These are phyloP conservation scores for Piper longum DNA, from an alignment of 164 flowering plant genomes.

Conservation along the genomic window DNA sequence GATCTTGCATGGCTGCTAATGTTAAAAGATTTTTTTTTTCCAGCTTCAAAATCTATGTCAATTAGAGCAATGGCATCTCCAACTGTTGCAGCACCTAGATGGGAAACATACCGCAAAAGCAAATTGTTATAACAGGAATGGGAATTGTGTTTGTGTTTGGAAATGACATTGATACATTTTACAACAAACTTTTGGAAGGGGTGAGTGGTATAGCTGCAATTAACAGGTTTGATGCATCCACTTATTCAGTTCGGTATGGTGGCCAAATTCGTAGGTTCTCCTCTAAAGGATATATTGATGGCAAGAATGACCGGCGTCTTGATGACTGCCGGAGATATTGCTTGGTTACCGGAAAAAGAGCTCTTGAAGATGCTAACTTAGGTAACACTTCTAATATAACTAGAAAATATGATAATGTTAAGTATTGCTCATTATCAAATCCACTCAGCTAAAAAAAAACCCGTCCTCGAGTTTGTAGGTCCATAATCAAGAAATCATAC, in stretches of 20 bases:
- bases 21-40: background rate
- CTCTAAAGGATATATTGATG: conserved; percentile 54
- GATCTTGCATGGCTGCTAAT: background rate
- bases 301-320: conserved; percentile 62
- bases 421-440: too few relatives aligned
- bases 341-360: conserved; percentile 54
- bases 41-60: conserved; percentile 22
- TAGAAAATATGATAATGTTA: conserved; percentile 13
- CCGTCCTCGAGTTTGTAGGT: background rate
- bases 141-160: conserved; percentile 72
- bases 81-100: conserved; percentile 43
- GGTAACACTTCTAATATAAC: conserved; percentile 27
- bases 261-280: conserved; percentile 62
- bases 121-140: conserved; percentile 68
- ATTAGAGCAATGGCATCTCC: conserved; percentile 38
- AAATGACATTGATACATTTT: conserved; percentile 46
- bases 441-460: background rate
- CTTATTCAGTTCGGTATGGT: conserved; percentile 42
- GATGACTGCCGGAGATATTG: conserved; percentile 71
- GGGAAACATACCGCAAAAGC: conserved; percentile 61
- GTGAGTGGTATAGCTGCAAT: conserved; percentile 56
- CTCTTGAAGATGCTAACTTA: conserved; percentile 58
- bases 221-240: conserved; percentile 60
- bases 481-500: background rate
- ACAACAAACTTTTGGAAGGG: conserved; percentile 52